Conservation (phyloP, 148 eudicot species). For the Cornus florida region DNA sequence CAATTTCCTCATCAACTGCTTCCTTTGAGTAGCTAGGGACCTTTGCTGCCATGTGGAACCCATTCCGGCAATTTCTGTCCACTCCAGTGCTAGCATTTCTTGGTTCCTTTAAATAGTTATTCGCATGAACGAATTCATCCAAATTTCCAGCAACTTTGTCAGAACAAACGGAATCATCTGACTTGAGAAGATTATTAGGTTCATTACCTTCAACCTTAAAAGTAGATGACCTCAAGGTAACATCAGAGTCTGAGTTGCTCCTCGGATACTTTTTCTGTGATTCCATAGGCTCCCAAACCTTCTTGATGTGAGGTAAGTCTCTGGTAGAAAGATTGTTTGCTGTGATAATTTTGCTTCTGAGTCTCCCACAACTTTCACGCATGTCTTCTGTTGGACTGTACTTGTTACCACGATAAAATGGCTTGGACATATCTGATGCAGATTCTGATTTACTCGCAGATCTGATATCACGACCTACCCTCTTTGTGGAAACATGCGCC, state of each 20-base stretch:
- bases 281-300: conserved; percentile 97
- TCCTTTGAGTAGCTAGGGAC: conserved; percentile 26
- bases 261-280: conserved; percentile 63
- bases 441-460: conserved; percentile 42
- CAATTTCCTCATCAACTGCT: conserved; percentile 39
- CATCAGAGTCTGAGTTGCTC: conserved; percentile 76
- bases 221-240: conserved; percentile 49
- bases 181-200: conserved; percentile 28
- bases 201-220: conserved; percentile 43
- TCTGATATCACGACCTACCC: conserved; percentile 46
- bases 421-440: conserved; percentile 48
- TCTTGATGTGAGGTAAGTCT: conserved; percentile 53
- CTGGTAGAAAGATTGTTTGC: conserved; percentile 40
- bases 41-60: conserved; percentile 1
- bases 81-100: background rate
- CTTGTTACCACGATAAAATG: conserved; percentile 52
- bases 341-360: conserved; percentile 51
- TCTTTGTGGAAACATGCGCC: conserved; percentile 27
- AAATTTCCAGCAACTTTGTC: conserved; percentile 32
- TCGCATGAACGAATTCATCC: conserved; percentile 24
- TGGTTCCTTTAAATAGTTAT: conserved; percentile 17
- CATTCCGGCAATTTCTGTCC: background rate
- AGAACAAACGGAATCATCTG: conserved; percentile 34
- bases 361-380: conserved; percentile 55
- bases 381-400: conserved; percentile 29